Base-by-base conservation (phyloP, 1,284 basidiomycete genomes). In the Cutaneotrichosporon curvatum region DNA sequence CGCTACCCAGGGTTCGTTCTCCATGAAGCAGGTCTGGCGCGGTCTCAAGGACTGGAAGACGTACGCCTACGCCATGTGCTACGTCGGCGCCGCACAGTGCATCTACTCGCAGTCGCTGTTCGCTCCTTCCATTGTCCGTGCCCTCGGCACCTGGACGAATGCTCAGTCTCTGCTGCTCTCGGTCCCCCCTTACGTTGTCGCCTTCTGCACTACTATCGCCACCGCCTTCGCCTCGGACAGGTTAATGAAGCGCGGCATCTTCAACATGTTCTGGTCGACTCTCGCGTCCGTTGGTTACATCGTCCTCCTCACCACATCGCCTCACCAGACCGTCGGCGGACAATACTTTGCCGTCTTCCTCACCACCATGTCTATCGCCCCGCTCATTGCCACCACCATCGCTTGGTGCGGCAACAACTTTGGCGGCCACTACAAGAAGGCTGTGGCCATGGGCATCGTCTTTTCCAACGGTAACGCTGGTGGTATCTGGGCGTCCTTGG, bases 311-410 rank as follows among this genome's bases (percentile, higher is more conserved):
- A 3, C 33, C 8, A 40, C 42, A 47, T 30, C 43, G 31, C 43
- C 48, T n/a, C 22, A n/a, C 8, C 40, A 41, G 10, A 20, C 47
- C 33, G 28, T 45, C 12, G 72, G 68, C 19, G 73, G 59, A 4
- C 62, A 67, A 15, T 75, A 74, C 63, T 73, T 74, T 56, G 70
- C 71, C 38, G 63, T 73, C 21, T 75, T 75, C 63, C 50, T 76
- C 21, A 63, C 68, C 2, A 70, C 73, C 23, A 62, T 59, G 16
- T 50, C 68, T 6, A 65, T 70, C 21, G 72, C 67, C 4, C 72
- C 73, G 5, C 61, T 67, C 25, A 75, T 75, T 49, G 64, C 71
- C 9, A 71, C 65, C 8, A 70, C 69, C 32, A 75, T 77, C 53
- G 61, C 70, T 1, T 76, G 72, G 68, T 62, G 68, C 14, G 73